Base-by-base conservation (phyloP, 73 alveolate genomes). In the Tetrahymena borealis region DNA sequence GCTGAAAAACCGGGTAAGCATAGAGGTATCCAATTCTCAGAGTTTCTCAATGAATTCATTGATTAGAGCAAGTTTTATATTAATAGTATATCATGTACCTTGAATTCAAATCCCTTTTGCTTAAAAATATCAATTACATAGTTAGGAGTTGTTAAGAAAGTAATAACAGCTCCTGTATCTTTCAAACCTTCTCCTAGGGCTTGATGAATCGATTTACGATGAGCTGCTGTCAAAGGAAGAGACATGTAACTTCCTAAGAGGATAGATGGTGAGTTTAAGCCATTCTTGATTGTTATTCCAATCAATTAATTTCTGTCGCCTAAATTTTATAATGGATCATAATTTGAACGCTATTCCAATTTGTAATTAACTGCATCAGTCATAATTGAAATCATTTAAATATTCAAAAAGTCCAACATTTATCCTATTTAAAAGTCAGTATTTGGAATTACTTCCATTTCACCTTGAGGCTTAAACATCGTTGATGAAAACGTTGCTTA, bases 1-100 rank as follows among this genome's bases (percentile, higher is more conserved):
- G 98, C 96, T 8, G 98, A 96, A 39, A 96, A 93, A 20, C 98
- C 98, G 0, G 98, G 98, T 94, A 96, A 78, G 40, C 98, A 96
- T 38, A 95, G 38, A 3, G 98, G 98, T 6, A 93, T 95, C 98
- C 98, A 96, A 85, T 96, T 92, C 92, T 96, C 98, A 33, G 92
- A 91, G 92, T 94, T 95, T 38, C 96, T 95, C 18, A 96, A 93
- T 78, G 96, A 91, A 24, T 94, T 95, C 77, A 91, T 78, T 35
- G 94, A 93, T 90, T 91, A 91, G 16, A 96, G 95, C 78, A 95
- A 91, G 39, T 94, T 78, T 79, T 96, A 94, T 78, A 96, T 94
- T 38, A 96, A 92, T 40, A 91, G 40, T 91, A 96, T 96, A 94
- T 96, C 98, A 2, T 94, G 38, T 78, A 39, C 94, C 41, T 93